Conservation (phyloP, 805 yeast species). For the Ogataea trehaloabstinens region DNA sequence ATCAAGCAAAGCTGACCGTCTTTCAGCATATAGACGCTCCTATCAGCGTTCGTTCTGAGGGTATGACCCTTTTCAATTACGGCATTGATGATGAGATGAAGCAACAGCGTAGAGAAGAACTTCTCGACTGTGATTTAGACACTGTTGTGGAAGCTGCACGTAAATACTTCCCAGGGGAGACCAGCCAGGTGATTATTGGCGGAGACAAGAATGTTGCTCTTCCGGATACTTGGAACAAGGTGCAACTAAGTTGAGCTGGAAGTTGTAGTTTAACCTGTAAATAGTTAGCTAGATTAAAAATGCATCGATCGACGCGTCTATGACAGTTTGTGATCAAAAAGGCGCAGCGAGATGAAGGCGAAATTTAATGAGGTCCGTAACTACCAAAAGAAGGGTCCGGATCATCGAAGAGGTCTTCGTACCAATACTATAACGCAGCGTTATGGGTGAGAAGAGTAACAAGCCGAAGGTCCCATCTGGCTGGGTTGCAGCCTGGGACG, state of each 20-base stretch:
- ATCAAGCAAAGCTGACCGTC: conserved; percentile 85
- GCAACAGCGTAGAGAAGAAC: conserved; percentile 72
- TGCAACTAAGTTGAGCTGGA: conserved; percentile 8
- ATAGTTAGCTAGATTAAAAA: too few relatives aligned
- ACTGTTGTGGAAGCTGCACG: conserved; percentile 43
- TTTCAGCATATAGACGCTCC: conserved; percentile 95
- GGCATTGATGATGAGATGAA: conserved; percentile 76
- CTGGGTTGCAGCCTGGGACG: conserved; percentile 74
- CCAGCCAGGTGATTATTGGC: conserved; percentile 12
- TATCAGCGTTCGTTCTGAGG: conserved; percentile 74
- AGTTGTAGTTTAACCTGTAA: too few relatives aligned
- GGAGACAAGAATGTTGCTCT: not conserved
- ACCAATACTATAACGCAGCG: too few relatives aligned
- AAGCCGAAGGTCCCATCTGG: conserved; percentile 36
- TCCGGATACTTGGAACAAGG: conserved; percentile 6
- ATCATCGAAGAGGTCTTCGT: too few relatives aligned
- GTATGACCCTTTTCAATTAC: conserved; percentile 59
- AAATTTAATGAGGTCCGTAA: too few relatives aligned
- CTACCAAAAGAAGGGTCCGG: too few relatives aligned
- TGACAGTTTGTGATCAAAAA: too few relatives aligned
- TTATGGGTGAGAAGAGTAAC: conserved; percentile 25
- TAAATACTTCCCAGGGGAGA: conserved; percentile 1
- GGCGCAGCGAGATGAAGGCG: too few relatives aligned
- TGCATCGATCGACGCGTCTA: too few relatives aligned
- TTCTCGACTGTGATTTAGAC: conserved; percentile 60